Conservation (phyloP, 2,329 filamentous ascomycete genomes). For the Pseudogymnoascus sp. region DNA sequence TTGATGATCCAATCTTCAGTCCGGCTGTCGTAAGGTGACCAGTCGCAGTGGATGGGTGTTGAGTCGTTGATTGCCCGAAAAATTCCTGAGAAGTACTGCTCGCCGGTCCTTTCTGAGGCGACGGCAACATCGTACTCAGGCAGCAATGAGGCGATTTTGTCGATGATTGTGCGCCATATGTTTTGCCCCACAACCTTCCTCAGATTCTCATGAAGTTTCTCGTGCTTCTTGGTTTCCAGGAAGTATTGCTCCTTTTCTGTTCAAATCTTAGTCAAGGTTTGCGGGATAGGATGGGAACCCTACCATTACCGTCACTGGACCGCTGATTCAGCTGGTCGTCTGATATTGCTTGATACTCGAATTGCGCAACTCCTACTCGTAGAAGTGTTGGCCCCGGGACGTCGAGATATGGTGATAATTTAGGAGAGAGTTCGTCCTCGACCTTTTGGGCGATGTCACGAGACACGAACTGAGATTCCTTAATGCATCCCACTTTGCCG, state of each 20-base stretch:
- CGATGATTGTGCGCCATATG: conserved; percentile 5
- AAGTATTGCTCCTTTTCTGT: conserved; percentile 9
- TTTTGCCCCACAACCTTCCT: not conserved
- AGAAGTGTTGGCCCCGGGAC: conserved; percentile 4
- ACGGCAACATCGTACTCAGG: conserved; percentile 13
- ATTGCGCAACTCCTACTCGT: conserved; percentile 12
- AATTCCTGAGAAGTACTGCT: conserved; percentile 13
- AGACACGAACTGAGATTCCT: too few relatives aligned
- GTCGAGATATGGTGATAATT: conserved; percentile 10
- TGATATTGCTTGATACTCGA: conserved; percentile 13
- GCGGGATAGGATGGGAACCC: too few relatives aligned
- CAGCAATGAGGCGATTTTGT: conserved; percentile 7
- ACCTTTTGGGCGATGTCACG: not conserved
- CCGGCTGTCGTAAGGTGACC: conserved; percentile 11
- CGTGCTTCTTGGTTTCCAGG: not conserved
- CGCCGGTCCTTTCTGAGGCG: conserved; percentile 5
- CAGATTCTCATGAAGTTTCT: conserved; percentile 10
- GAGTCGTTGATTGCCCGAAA: conserved; percentile 11
- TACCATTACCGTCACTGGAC: conserved; percentile 3
- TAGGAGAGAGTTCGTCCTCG: not conserved
- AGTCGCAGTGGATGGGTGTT: conserved; percentile 13
- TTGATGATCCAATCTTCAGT: conserved; percentile 14
- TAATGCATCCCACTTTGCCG: too few relatives aligned
- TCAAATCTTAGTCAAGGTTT: not conserved
- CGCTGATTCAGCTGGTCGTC: conserved; percentile 11